Conservation (phyloP, 371 early-diverging fungal genomes). For the Apophysomyces sp. region DNA sequence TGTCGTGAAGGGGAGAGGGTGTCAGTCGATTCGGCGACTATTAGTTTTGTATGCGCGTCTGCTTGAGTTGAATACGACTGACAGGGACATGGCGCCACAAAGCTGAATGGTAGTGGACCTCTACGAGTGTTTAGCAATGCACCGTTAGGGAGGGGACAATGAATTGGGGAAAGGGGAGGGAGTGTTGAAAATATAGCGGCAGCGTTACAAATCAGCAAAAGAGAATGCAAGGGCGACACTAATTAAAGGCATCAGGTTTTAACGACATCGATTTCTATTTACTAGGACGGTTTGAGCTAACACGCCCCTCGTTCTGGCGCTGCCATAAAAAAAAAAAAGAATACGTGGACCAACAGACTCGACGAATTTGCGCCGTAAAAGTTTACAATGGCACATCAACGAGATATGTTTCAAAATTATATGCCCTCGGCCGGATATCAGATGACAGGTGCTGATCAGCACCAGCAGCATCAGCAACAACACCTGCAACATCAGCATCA, state of each 20-base stretch:
- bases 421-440: conserved; percentile 20
- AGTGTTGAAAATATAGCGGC: conserved; percentile 1
- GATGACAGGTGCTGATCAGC: conserved; percentile 9
- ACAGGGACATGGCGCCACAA: conserved; percentile 2
- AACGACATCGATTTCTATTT: neutral
- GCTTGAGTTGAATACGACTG: neutral
- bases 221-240: neutral
- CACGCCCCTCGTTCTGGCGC: neutral
- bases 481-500: conserved; percentile 17
- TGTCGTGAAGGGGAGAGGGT: neutral
- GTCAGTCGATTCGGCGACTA: neutral
- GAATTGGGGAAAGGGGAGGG: neutral
- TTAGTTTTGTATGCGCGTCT: neutral
- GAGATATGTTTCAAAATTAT: conserved; percentile 23
- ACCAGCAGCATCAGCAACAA: conserved; percentile 17
- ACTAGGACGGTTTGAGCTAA: neutral
- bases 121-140: neutral
- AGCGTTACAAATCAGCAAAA: neutral
- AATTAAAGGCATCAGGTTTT: neutral
- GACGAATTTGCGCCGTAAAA: neutral
- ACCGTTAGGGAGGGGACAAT: neutral
- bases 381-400: conserved; percentile 18
- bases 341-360: neutral
- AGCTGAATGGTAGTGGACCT: neutral
- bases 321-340: neutral